Base-by-base conservation (phyloP, 23 red algal genomes). In the Pyropia haitanensis region DNA sequence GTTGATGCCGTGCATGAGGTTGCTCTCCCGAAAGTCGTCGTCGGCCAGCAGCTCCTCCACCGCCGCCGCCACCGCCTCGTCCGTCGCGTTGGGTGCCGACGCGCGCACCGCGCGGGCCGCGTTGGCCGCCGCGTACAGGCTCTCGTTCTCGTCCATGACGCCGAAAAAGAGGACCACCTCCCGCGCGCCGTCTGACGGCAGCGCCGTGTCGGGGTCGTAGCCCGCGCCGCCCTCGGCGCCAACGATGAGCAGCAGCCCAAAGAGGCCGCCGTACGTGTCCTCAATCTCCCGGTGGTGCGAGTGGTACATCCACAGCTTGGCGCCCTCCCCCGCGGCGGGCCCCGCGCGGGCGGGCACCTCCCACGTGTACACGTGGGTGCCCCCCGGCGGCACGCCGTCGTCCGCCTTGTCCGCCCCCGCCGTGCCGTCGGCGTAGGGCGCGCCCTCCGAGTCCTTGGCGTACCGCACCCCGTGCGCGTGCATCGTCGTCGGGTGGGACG, bases 1-100 rank as follows among this genome's bases (percentile, higher is more conserved):
- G 53, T 76, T 76, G 72, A 76, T 62, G 28, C 52, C 51, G 31
- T 76, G 72, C 72, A 76, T 76, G 32, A 76, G 58, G 58, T 76
- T 76, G 29, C 52, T 59, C 56, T 76, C 72, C 56, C 64, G 31
- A 76, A 76, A 76, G 33, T 76, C 58, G 20, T 76, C 58, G 72
- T 76, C 53, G 9, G 13, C 72, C 54, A 64, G 26, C 15, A 76
- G 58, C 23, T 21, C 33, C 4, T 76, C 26, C 2, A 76, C 25
- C 28, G 51, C 20, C 33, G 50, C 56, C 2, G 19, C 58, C 15
- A 76, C 25, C 28, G 51, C 33, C 20, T 63, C 72, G 19, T 10
- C 58, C 1, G 72, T 61, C 21, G 54, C 49, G 23, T 49, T 17
- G 26, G 18, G 18, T 16, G 51, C 64, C 2, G 18, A 32, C 18